These are phyloP conservation scores for Mytilinidion resinicola DNA, from an alignment of 495 filamentous ascomycete species.

Conservation along the genomic window DNA sequence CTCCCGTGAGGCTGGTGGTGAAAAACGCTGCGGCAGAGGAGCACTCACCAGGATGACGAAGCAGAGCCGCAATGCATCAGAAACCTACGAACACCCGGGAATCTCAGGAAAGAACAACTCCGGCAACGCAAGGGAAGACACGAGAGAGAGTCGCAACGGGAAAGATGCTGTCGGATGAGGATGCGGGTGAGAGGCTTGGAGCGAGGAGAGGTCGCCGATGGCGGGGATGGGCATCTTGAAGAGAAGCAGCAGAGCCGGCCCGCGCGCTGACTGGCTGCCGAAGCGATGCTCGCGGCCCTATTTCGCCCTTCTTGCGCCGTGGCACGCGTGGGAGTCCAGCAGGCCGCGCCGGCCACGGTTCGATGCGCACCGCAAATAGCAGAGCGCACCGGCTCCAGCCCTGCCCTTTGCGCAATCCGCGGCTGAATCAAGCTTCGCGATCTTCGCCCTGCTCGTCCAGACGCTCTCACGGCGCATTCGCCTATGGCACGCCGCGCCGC, in stretches of 20 bases:
- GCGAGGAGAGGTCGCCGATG: slow-evolving; percentile 1
- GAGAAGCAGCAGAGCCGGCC: background rate
- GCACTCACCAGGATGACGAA: slow-evolving; percentile 15
- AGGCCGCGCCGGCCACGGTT: too few species aligned
- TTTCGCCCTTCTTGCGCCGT: too few species aligned
- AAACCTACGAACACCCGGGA: slow-evolving; percentile 19
- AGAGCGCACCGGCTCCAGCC: too few species aligned
- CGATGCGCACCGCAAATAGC: too few species aligned
- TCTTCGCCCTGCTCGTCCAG: too few species aligned
- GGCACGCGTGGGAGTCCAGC: too few species aligned
- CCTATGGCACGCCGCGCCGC: too few species aligned
- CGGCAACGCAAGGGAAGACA: slow-evolving; percentile 25
- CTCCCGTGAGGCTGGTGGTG: background rate
- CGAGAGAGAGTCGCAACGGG: slow-evolving; percentile 8
- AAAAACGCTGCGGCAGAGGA: slow-evolving; percentile 4
- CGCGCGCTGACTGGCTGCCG: background rate
- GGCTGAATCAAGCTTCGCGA: too few species aligned
- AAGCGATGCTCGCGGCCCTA: too few species aligned
- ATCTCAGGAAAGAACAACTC: slow-evolving; percentile 11
- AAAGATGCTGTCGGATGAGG: slow-evolving; percentile 4
- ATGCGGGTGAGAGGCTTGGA: background rate
- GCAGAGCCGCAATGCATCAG: slow-evolving; percentile 12
- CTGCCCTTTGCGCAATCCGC: too few species aligned
- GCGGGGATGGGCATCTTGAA: slow-evolving; percentile 1
- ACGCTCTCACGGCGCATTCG: too few species aligned